phyloP scores from a whole-genome alignment of 1,139 yeast genomes.

The Wickerhamomyces sp. region DNA sequence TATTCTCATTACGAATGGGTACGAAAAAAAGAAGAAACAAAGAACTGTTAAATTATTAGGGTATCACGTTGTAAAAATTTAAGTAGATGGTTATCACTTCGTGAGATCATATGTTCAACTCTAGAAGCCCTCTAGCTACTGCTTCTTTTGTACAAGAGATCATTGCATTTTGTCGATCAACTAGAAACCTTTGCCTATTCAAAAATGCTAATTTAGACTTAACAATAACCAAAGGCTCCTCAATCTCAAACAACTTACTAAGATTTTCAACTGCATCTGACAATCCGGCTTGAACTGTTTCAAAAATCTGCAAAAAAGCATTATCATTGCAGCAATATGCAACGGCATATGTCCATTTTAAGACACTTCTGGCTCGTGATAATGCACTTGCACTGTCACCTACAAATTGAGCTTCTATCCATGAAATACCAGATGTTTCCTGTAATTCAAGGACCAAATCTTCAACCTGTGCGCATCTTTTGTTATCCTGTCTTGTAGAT shows the following conservation, averaged over 20 bases:
- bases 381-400: conserved; percentile 66
- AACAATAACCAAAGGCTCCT: conserved; percentile 46
- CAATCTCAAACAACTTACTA: conserved; percentile 66
- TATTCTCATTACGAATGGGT: too few relatives aligned
- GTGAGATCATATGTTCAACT: background rate
- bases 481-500: conserved; percentile 71
- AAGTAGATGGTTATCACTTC: too few relatives aligned
- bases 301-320: conserved; percentile 56
- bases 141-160: conserved; percentile 34
- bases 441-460: conserved; percentile 62
- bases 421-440: conserved; percentile 59
- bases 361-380: conserved; percentile 65
- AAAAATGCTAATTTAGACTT: conserved; percentile 46
- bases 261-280: conserved; percentile 75
- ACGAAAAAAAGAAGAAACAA: too few relatives aligned
- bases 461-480: conserved; percentile 59
- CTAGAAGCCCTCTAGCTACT: conserved; percentile 11
- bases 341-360: conserved; percentile 91
- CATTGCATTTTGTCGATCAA: conserved; percentile 45
- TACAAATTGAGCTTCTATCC: conserved; percentile 88
- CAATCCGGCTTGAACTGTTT: conserved; percentile 68
- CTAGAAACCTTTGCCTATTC: conserved; percentile 42
- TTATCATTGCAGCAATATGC: conserved; percentile 59
- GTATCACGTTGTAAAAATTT: too few relatives aligned
- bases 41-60: too few relatives aligned